Evolutionary conservation across 768 basidiomycete species (phyloP), one percentile per base, ranked within the genome.

Genomic region (Mycena belliarum): DNA sequence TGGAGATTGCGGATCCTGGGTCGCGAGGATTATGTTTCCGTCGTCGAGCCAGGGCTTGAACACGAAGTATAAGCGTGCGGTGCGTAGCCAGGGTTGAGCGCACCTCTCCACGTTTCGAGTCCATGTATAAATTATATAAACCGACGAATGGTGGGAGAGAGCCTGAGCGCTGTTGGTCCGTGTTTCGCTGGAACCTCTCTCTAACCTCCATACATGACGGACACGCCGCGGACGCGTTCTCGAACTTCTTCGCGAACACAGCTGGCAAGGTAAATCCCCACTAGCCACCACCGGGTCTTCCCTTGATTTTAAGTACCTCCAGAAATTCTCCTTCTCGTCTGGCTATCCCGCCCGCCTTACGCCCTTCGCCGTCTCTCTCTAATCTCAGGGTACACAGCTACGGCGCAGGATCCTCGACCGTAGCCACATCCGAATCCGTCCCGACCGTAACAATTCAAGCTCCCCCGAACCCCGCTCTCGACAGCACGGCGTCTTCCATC

Each of bases 401-500:
- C 70, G 75, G 74, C 40, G 58, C 71, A 35, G 66, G 73, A 21
- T 54, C 71, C 46, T 60, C 70, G 20, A 72, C 78, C 24, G 61
- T 70, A 35, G 66, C 64, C 52, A 66, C 64, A 58, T 54, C 67
- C 52, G 65, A 70, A 69, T 42, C 76, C 73, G 41, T 64, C 71
- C 52, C 63, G 66, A 29, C 62, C 61, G 45, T 63, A 56, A 32
- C 69, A 69, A 37, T 28, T 56, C 42, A 65, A 59, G 42, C 56
- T 38, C 64, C 68, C 10, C 63, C 58, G 15, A 75, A 70, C 55
- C 68, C 76, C 26, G 73, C 68, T 42, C 72, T 84, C 42, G 81
- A 85, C 65, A 88, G 86, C 68, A 85, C 87, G 21, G 82, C 88
- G 33, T 90, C 88, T 44, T 91, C 90, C 35, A 78, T 88, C 20